phyloP scores from a whole-genome alignment of 1,284 basidiomycete genomes.

The Wallemia ichthyophaga region DNA sequence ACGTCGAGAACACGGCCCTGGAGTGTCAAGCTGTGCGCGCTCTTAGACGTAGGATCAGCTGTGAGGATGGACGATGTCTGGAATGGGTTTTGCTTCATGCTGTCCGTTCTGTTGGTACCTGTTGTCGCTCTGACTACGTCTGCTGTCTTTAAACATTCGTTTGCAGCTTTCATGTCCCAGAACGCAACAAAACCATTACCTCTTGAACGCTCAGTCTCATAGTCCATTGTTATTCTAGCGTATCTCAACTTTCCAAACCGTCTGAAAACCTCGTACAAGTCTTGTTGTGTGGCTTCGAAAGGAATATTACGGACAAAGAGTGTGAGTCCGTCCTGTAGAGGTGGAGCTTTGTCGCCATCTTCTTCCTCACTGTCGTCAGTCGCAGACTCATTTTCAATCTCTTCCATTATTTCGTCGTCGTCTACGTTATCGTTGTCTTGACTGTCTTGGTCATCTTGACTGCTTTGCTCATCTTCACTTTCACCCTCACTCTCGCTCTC shows the following conservation, averaged over 20 bases:
- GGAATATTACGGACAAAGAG: slow-evolving; percentile 85
- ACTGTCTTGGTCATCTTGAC: slow-evolving; percentile 15
- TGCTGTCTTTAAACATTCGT: slow-evolving; percentile 53
- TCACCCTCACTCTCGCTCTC: slow-evolving; percentile 14
- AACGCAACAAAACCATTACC: slow-evolving; percentile 95
- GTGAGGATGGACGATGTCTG: slow-evolving; percentile 59
- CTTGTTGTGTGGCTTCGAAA: slow-evolving; percentile 70
- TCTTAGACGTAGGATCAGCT: slow-evolving; percentile 68
- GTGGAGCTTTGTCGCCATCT: slow-evolving; percentile 26
- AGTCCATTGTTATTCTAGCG: slow-evolving; percentile 69
- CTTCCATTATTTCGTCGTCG: slow-evolving; percentile 5
- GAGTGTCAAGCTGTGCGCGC: slow-evolving; percentile 54
- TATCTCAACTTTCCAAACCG: slow-evolving; percentile 77
- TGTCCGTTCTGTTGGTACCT: neutral
- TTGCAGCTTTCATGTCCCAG: slow-evolving; percentile 76
- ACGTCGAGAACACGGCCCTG: slow-evolving; percentile 82
- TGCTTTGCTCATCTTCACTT: slow-evolving; percentile 21
- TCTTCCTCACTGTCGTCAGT: slow-evolving; percentile 15
- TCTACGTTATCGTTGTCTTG: slow-evolving; percentile 10
- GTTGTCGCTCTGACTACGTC: slow-evolving; percentile 14
- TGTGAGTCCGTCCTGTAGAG: slow-evolving; percentile 58
- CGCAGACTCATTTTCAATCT: neutral
- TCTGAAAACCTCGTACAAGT: slow-evolving; percentile 58
- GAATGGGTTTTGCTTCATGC: slow-evolving; percentile 38
- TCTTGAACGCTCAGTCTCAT: slow-evolving; percentile 47